These are phyloP conservation scores for Chalara sp. DNA, from an alignment of 2,329 filamentous ascomycete genomes.

Conservation along the genomic window DNA sequence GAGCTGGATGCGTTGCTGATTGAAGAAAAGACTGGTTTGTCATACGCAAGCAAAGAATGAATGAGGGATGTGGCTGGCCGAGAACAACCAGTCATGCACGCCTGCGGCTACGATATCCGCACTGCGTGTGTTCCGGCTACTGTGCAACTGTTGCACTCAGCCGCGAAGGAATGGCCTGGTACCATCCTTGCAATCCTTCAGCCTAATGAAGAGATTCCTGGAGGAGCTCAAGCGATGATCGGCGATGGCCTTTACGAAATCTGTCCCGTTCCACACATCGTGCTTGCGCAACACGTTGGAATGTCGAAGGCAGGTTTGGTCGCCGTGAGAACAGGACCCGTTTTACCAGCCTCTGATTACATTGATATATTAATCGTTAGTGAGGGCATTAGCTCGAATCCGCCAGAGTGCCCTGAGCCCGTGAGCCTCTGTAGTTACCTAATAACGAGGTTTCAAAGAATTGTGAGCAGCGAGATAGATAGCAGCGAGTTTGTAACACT, in stretches of 20 bases:
- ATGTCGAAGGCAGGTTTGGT: no score
- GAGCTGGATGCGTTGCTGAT: conserved; percentile 51
- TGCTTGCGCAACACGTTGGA: no score
- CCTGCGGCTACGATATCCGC: conserved; percentile 61
- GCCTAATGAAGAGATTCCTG: conserved; percentile 57
- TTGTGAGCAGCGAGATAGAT: conserved; percentile 9
- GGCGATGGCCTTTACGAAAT: conserved; percentile 46
- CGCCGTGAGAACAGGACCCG: conserved; percentile 42
- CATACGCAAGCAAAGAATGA: conserved; percentile 43
- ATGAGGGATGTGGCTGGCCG: conserved; percentile 36
- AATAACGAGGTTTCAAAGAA: conserved; percentile 15
- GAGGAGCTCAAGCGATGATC: conserved; percentile 57
- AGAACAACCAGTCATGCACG: conserved; percentile 56
- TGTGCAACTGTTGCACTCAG: conserved; percentile 39
- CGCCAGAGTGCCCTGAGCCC: conserved; percentile 9
- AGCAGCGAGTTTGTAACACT: conserved; percentile 6
- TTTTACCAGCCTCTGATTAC: conserved; percentile 48
- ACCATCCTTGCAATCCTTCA: conserved; percentile 61
- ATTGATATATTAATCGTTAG: conserved; percentile 37
- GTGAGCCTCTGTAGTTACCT: conserved; percentile 13
- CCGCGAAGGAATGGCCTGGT: conserved; percentile 47
- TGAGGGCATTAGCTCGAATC: conserved; percentile 33
- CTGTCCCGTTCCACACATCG: conserved; percentile 39
- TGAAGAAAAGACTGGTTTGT: conserved; percentile 45
- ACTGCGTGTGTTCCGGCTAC: conserved; percentile 51